phyloP scores from a whole-genome alignment of 2,329 filamentous ascomycete species.

The Pseudocercospora pini-densiflorae region DNA sequence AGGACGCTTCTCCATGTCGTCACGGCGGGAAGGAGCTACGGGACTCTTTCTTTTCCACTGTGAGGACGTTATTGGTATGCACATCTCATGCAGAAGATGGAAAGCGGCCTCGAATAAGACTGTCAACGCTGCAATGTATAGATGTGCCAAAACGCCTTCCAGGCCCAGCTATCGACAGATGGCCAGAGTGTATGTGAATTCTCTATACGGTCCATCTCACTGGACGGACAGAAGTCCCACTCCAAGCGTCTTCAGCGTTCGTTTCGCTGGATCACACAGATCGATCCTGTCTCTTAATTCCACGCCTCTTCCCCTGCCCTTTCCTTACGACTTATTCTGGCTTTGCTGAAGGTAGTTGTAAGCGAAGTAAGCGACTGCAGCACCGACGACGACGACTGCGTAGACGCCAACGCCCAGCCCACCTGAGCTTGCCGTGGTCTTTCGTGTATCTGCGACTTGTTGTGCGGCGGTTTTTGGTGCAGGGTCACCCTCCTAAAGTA shows the following conservation, averaged over 20 bases:
- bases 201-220: neutral
- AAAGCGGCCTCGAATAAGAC: neutral
- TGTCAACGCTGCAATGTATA: neutral
- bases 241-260: neutral
- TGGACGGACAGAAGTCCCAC: neutral
- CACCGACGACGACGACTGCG: slow-evolving; percentile 77
- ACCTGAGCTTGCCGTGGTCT: slow-evolving; percentile 47
- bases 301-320: neutral
- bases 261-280: neutral
- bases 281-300: neutral
- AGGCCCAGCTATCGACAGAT: neutral
- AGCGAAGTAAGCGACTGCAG: slow-evolving; percentile 74
- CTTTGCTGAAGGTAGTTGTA: slow-evolving; percentile 81
- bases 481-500: slow-evolving; percentile 73
- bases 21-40: neutral
- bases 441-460: slow-evolving; percentile 56
- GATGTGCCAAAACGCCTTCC: neutral
- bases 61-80: neutral
- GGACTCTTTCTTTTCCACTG: neutral
- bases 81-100: neutral
- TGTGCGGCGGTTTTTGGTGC: slow-evolving; percentile 64
- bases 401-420: slow-evolving; percentile 79
- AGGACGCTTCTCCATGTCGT: neutral
- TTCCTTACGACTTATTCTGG: slow-evolving; percentile 36
- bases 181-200: slow-evolving; percentile 5